Evolutionary conservation across 768 basidiomycete genomes (phyloP).

Genomic region (Mrakia gelida): DNA sequence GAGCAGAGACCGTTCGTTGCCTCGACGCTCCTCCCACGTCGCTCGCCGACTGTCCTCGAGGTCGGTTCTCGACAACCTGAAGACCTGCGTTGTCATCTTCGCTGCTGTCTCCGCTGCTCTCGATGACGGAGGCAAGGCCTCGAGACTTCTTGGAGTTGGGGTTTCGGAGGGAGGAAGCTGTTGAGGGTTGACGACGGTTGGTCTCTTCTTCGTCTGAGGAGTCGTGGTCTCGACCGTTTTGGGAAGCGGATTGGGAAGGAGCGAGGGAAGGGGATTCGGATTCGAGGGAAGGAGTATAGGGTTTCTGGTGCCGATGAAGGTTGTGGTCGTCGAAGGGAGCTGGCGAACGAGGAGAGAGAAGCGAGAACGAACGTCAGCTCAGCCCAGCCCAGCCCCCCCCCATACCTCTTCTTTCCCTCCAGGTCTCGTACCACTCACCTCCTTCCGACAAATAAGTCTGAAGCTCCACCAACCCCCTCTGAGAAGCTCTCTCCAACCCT

Average conservation of each 20-base stretch:
- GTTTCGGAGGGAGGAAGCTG: slow-evolving; percentile 8
- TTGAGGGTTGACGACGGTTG: slow-evolving; percentile 17
- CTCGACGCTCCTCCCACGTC: not conserved
- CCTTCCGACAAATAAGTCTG: slow-evolving; percentile 27
- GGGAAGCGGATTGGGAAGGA: slow-evolving; percentile 32
- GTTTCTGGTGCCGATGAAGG: slow-evolving; percentile 8
- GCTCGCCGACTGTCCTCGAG: slow-evolving; percentile 8
- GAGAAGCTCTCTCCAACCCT: slow-evolving; percentile 13
- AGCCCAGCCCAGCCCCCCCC: not conserved
- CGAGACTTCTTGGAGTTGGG: not conserved
- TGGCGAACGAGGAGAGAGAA: not conserved
- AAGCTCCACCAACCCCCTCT: slow-evolving; percentile 30
- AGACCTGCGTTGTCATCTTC: slow-evolving; percentile 4
- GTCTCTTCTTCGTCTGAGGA: slow-evolving; percentile 11
- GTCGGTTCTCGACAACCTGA: slow-evolving; percentile 30
- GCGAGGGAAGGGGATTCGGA: slow-evolving; percentile 30
- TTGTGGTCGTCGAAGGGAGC: slow-evolving; percentile 27
- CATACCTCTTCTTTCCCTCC: not conserved
- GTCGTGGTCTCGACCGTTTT: slow-evolving; percentile 30
- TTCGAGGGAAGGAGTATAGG: slow-evolving; percentile 28
- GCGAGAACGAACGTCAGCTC: not conserved
- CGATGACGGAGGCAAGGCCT: slow-evolving; percentile 29
- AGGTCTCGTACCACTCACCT: not conserved
- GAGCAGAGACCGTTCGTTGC: not conserved
- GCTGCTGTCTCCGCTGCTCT: slow-evolving; percentile 26